Evolutionary conservation across 306 rosid genomes (phyloP).

Genomic region (Hylodesmum podocarpum): DNA sequence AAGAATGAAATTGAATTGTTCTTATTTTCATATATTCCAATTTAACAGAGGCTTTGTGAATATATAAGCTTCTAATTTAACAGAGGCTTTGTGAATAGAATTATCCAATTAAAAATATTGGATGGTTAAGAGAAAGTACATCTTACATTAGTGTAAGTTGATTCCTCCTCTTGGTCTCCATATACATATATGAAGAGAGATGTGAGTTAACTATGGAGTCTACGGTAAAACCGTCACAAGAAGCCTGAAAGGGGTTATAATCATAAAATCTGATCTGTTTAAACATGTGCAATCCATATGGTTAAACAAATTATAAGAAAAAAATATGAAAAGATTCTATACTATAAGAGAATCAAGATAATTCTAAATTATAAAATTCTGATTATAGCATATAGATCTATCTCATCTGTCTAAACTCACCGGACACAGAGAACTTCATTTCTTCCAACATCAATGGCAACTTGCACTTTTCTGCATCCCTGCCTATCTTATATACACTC

Average conservation of each 20-base stretch:
- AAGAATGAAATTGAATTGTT: no score
- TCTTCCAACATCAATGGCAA: slow-evolving; percentile 44
- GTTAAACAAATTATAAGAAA: neutral
- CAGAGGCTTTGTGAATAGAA: no score
- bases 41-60: no score
- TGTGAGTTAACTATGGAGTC: no score
- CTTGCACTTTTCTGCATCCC: slow-evolving; percentile 41
- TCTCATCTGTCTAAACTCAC: slow-evolving; percentile 46
- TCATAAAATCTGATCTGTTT: neutral
- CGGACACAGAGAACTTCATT: slow-evolving; percentile 37
- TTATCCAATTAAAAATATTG: no score
- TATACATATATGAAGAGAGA: no score
- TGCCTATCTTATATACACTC: slow-evolving; percentile 59
- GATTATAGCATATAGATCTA: slow-evolving; percentile 46
- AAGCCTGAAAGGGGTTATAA: neutral
- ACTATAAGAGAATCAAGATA: slow-evolving; percentile 22
- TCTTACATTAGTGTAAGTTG: no score
- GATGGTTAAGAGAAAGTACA: no score
- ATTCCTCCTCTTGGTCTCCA: no score
- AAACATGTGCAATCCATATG: slow-evolving; percentile 1
- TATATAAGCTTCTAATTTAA: no score
- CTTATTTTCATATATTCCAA: no score
- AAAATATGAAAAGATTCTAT: slow-evolving; percentile 11
- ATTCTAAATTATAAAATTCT: slow-evolving; percentile 20
- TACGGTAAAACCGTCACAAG: neutral